Percentiles rank a stretch among this genome's conserved stretches.
Conservation (phyloP, 495 filamentous ascomycete genomes). For the Beverwykella pulmonaria region DNA sequence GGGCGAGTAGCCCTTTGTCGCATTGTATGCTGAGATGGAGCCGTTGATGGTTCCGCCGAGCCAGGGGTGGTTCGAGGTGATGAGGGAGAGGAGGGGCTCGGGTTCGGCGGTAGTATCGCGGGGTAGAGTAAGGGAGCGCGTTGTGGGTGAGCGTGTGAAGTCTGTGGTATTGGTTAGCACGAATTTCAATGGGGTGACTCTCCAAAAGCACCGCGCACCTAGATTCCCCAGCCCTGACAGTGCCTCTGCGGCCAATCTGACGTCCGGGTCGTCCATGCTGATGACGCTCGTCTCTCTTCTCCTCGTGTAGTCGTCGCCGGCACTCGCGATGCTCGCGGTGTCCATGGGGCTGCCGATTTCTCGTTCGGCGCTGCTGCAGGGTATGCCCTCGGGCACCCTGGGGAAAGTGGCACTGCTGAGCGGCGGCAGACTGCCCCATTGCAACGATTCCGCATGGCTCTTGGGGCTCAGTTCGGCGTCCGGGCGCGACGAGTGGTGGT, state of each 20-base stretch:
- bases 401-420: conserved; percentile 27
- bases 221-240: conserved; percentile 75
- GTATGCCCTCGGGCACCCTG: conserved; percentile 15
- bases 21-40: conserved; percentile 77
- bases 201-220: conserved; percentile 56
- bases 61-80: conserved; percentile 78
- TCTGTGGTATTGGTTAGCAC: conserved; percentile 44
- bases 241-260: conserved; percentile 80
- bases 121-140: conserved; percentile 48
- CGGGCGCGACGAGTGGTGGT: background rate
- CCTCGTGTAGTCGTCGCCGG: conserved; percentile 13
- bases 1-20: conserved; percentile 83
- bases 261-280: conserved; percentile 82
- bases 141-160: conserved; percentile 57
- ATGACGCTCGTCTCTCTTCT: conserved; percentile 44
- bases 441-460: background rate
- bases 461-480: conserved; percentile 23
- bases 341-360: conserved; percentile 37
- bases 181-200: background rate
- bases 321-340: conserved; percentile 33
- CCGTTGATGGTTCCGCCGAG: conserved; percentile 78
- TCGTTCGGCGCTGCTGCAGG: conserved; percentile 15
- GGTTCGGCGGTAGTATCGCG: conserved; percentile 47
- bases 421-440: conserved; percentile 20
- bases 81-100: conserved; percentile 76